A percentile compares a stretch with the other conserved stretches of the same genome.
These are phyloP conservation scores for Coleophoma crateriformis DNA, from an alignment of 2,329 filamentous ascomycete species.

Conservation along the genomic window DNA sequence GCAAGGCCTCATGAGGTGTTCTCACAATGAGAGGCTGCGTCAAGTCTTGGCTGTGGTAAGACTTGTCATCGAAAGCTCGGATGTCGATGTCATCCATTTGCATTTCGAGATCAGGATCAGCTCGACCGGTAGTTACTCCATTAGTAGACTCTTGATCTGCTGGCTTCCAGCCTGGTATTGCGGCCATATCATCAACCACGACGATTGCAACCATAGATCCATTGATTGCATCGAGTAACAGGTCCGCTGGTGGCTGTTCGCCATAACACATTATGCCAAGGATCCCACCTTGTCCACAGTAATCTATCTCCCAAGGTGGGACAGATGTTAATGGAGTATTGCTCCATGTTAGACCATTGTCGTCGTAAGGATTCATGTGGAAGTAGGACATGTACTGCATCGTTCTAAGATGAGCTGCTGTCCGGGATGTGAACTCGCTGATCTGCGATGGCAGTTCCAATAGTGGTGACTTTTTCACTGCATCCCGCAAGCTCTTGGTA, in stretches of 20 bases:
- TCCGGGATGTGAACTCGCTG: slow-evolving; percentile 49
- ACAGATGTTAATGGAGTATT: slow-evolving; percentile 47
- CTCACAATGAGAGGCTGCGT: slow-evolving; percentile 24
- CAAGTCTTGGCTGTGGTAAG: slow-evolving; percentile 1
- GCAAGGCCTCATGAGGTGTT: slow-evolving; percentile 48
- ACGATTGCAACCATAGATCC: slow-evolving; percentile 66
- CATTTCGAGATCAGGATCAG: neutral
- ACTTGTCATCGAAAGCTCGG: slow-evolving; percentile 3
- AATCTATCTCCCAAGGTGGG: slow-evolving; percentile 58
- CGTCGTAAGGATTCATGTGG: slow-evolving; percentile 38
- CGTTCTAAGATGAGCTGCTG: slow-evolving; percentile 58
- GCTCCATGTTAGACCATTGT: slow-evolving; percentile 32
- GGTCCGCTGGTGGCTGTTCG: slow-evolving; percentile 51
- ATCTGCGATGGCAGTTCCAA: slow-evolving; percentile 53
- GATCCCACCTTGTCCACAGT: slow-evolving; percentile 48
- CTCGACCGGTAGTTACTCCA: neutral
- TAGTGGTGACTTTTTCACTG: slow-evolving; percentile 34
- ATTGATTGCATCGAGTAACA: slow-evolving; percentile 61
- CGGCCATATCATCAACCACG: slow-evolving; percentile 45
- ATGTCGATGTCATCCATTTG: slow-evolving; percentile 7
- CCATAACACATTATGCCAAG: slow-evolving; percentile 64
- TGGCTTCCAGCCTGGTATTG: slow-evolving; percentile 35
- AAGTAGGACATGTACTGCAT: slow-evolving; percentile 84
- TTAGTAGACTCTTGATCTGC: neutral
- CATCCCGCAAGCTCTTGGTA: slow-evolving; percentile 43